These are phyloP conservation scores for Umbelopsis sp. DNA, from an alignment of 192 early-diverging fungal genomes.

Conservation along the genomic window DNA sequence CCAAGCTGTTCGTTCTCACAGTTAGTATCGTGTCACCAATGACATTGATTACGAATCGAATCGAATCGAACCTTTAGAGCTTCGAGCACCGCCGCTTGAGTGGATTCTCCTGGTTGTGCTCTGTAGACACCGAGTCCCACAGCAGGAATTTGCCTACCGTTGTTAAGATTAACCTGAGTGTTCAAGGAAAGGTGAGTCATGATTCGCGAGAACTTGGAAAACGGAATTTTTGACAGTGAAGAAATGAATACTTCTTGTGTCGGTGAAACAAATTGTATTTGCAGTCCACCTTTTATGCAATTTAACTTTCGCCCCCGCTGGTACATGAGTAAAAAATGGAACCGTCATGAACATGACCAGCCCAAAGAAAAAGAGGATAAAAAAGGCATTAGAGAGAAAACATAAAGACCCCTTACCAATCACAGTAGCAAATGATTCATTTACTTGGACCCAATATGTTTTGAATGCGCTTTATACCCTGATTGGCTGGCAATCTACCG, in stretches of 20 bases:
- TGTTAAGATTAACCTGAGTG: conserved; percentile 34
- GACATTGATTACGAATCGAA: neutral
- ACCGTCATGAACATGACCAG: neutral
- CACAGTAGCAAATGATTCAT: neutral
- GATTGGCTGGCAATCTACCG: neutral
- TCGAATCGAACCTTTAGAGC: conserved; percentile 49
- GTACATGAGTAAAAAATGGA: neutral
- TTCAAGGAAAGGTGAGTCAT: neutral
- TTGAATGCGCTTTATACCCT: neutral
- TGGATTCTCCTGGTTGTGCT: conserved; percentile 49
- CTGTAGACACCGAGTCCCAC: conserved; percentile 57
- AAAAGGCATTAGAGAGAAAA: neutral
- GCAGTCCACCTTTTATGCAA: too few relatives aligned
- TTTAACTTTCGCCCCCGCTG: too few relatives aligned
- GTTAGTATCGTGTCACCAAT: neutral
- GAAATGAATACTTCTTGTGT: too few relatives aligned
- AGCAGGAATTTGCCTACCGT: conserved; percentile 60
- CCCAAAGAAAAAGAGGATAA: conserved; percentile 2
- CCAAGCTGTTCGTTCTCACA: conserved; percentile 39
- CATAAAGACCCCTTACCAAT: neutral
- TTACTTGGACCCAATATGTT: neutral
- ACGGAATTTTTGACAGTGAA: neutral
- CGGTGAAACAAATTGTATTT: too few relatives aligned
- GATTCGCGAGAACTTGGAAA: neutral
- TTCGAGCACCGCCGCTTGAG: conserved; percentile 56